Evolutionary conservation across 148 eudicot species (phyloP).

Genomic region (Camellia japonica): DNA sequence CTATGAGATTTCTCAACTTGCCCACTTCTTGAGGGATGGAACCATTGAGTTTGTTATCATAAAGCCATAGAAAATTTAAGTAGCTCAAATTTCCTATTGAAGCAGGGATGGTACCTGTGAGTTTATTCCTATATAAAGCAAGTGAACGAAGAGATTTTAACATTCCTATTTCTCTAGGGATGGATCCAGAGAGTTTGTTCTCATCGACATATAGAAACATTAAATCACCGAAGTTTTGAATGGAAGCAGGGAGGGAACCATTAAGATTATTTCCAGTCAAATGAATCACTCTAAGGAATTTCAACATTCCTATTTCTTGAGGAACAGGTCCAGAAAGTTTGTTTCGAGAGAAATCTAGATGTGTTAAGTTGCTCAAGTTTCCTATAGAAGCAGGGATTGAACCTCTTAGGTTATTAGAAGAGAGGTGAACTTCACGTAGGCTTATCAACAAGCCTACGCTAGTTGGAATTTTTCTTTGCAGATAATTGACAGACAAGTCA

Average conservation of each 20-base stretch:
- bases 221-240: neutral
- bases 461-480: neutral
- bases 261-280: neutral
- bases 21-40: neutral
- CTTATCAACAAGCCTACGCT: neutral
- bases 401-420: neutral
- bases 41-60: constrained; percentile 2
- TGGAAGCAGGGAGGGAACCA: neutral
- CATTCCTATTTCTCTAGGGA: constrained; percentile 12
- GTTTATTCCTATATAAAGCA: neutral
- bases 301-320: neutral
- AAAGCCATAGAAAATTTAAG: neutral
- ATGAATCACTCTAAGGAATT: neutral
- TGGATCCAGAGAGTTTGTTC: constrained; percentile 1
- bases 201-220: neutral
- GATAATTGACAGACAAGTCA: neutral
- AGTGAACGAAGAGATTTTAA: neutral
- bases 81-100: constrained; percentile 15
- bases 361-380: constrained; percentile 4
- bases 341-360: neutral
- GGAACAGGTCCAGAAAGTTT: constrained; percentile 11
- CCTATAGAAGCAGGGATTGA: constrained; percentile 16
- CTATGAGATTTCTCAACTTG: neutral
- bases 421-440: neutral
- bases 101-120: constrained; percentile 18